Conservation (phyloP, 352 stramenopile genomes). For the Globisporangium spinosum region DNA sequence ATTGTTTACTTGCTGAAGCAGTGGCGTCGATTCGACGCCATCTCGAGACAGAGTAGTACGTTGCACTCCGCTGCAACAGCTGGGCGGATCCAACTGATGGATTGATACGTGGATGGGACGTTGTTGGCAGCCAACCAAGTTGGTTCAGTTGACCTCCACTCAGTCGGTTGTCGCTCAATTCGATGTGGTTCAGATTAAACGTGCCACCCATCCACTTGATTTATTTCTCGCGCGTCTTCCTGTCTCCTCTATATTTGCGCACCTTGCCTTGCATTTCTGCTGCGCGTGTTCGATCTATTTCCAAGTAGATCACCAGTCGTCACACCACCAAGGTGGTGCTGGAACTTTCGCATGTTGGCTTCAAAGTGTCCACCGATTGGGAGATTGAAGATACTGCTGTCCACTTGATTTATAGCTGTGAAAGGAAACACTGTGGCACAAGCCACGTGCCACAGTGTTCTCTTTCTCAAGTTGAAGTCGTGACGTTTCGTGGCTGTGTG, state of each 20-base stretch:
- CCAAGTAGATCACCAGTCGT: neutral
- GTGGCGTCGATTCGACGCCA: neutral
- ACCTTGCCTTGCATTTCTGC: neutral
- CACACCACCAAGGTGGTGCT: neutral
- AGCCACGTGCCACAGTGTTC: neutral
- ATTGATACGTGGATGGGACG: conserved; percentile 6
- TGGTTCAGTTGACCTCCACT: too few species aligned
- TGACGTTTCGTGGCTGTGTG: neutral
- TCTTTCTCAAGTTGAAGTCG: neutral
- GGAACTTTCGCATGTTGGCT: neutral
- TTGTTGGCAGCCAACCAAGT: neutral
- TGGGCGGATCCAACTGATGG: conserved; percentile 5
- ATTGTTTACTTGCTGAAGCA: neutral
- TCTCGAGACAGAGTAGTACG: neutral
- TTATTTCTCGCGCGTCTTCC: conserved; percentile 7
- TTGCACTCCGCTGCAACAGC: neutral
- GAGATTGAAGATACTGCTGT: neutral
- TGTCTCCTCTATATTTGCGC: neutral
- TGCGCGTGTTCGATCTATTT: neutral
- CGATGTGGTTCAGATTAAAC: neutral
- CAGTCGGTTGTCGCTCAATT: neutral
- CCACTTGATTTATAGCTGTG: neutral
- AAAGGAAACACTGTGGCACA: too few species aligned
- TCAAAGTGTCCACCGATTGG: neutral
- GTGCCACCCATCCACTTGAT: neutral